Evolutionary conservation across 169 alveolate species (phyloP), one percentile per base, ranked within the genome.

Genomic region (Plasmodium vivax): DNA sequence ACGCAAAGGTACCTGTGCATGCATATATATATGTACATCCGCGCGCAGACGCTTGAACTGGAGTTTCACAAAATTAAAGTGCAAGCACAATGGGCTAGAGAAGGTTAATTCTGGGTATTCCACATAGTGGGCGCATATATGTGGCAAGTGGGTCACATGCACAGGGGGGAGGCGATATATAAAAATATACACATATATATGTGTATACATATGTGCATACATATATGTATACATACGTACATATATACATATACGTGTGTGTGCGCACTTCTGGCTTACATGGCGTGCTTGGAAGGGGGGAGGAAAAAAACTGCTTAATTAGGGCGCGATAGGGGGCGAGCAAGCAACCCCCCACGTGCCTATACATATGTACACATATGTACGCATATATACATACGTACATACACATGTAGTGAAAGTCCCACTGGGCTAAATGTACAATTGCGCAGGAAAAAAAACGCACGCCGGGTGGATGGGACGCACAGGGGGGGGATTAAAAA

Each of bases 41-140:
- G 45, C 71, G 74, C 41, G 62, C 56, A 36, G 27, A 83, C 32
- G 77, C 77, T 62, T 36, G 38, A 83, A 81, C 45, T 84, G 27
- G 54, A 84, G 51, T 73, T 84, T 84, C 92, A 84, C 83, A 84
- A 84, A 84, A 84, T 72, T 72, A 72, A 84, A 47, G 54, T 84
- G 75, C 58, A 58, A 43, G 77, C 54, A 84, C n/a, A 71, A 71
- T 47, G 45, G 91, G 56, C 43, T 73, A 19, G 12, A 51, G 16
- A 51, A 84, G 32, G 45, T 72, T 84, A 84, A 71, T 34, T 84
- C 56, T 72, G 73, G 77, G 54, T 54, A 84, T n/a, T 51, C 62
- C 47, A 56, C 72, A 73, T 38, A 84, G 71, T 84, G 27, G 47
- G 7, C 51, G 56, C 75, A 84, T 84, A 34, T 68, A 84, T 5